These are phyloP conservation scores for Cercospora sp. DNA, from an alignment of 2,329 filamentous ascomycete genomes.

Conservation along the genomic window DNA sequence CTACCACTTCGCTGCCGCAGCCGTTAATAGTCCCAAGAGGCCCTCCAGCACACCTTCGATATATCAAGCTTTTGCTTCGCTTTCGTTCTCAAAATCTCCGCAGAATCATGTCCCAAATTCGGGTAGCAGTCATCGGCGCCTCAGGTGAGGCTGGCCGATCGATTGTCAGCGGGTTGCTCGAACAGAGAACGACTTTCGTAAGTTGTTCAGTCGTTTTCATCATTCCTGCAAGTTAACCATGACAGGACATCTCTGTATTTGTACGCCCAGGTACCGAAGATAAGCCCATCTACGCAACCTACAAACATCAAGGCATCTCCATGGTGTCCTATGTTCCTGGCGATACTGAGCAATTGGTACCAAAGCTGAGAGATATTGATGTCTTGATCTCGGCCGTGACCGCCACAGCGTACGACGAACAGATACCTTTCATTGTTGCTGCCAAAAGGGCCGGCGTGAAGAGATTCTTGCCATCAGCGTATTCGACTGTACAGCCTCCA, in stretches of 20 bases:
- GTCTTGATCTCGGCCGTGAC: neutral
- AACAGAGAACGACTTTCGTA: neutral
- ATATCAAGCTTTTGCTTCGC: no score
- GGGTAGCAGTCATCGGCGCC: neutral
- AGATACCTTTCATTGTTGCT: neutral
- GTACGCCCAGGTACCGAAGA: neutral
- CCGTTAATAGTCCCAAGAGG: no score
- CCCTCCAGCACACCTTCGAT: no score
- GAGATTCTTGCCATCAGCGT: neutral
- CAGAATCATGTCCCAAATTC: neutral
- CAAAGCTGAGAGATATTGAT: neutral
- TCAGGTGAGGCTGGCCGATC: neutral
- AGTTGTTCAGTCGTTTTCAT: neutral
- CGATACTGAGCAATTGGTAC: neutral
- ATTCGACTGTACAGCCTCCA: neutral
- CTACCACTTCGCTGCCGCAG: no score
- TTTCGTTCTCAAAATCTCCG: fast-evolving
- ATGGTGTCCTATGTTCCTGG: neutral
- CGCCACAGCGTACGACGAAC: neutral
- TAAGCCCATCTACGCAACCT: neutral
- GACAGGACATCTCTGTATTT: neutral
- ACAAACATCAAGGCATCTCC: neutral
- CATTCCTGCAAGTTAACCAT: no score
- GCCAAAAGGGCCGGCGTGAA: neutral
- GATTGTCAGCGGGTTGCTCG: neutral